phyloP scores from a whole-genome alignment of 2,329 filamentous ascomycete genomes.

The Cladobotryum protrusum region DNA sequence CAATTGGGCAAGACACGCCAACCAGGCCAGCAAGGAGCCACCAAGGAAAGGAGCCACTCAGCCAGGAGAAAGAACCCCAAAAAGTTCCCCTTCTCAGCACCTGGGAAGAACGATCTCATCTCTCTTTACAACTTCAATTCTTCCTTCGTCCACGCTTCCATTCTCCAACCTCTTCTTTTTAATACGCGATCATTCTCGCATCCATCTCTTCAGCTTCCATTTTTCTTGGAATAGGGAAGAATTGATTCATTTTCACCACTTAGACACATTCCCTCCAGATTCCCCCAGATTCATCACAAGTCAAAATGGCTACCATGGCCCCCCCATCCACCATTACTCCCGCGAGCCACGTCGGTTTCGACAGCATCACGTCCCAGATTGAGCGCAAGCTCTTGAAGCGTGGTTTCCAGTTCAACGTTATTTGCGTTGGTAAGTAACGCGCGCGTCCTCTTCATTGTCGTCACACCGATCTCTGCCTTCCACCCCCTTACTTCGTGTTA shows the following conservation, averaged over 20 bases:
- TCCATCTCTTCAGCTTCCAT: conserved; percentile 18
- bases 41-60: background rate
- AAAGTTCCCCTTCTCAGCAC: conserved; percentile 34
- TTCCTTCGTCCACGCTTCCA: conserved; percentile 20
- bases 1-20: conserved; percentile 30
- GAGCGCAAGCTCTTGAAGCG: conserved; percentile 99
- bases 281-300: conserved; percentile 4
- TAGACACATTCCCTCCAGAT: conserved; percentile 9
- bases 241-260: conserved; percentile 22
- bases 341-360: conserved; percentile 98
- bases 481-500: background rate
- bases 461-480: background rate
- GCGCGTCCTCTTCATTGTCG: background rate
- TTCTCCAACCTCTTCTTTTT: conserved; percentile 13
- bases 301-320: conserved; percentile 57
- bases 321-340: conserved; percentile 72
- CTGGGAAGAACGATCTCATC: conserved; percentile 6
- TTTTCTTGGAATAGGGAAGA: conserved; percentile 32
- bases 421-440: conserved; percentile 82
- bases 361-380: conserved; percentile 99
- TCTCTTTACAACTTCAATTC: conserved; percentile 18
- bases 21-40: conserved; percentile 11
- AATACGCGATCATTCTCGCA: conserved; percentile 13
- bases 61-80: conserved; percentile 22
- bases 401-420: conserved; percentile 99